Conservation (phyloP, 768 basidiomycete species). For the Mycena metata region DNA sequence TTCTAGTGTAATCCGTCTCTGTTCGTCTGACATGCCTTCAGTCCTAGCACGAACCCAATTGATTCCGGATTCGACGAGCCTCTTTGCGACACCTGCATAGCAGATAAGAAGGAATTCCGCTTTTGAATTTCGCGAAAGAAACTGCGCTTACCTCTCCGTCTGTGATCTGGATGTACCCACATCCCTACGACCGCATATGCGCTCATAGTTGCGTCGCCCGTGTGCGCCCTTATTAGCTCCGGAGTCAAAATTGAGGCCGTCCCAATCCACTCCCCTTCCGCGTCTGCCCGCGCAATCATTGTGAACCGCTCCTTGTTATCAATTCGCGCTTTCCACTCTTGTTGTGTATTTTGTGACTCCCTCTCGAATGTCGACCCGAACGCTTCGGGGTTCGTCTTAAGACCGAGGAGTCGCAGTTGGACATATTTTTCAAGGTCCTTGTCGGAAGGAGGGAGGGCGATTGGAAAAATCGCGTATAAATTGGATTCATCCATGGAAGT, state of each 20-base stretch:
- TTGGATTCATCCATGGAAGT: neutral
- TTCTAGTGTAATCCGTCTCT: conserved; percentile 35
- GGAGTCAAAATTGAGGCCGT: conserved; percentile 39
- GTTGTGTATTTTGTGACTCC: conserved; percentile 42
- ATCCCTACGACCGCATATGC: conserved; percentile 38
- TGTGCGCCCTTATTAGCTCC: conserved; percentile 22
- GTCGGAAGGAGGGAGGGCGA: conserved; percentile 40
- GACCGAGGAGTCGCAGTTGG: conserved; percentile 44
- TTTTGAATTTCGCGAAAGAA: neutral
- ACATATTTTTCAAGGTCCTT: conserved; percentile 40
- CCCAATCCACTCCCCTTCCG: conserved; percentile 35
- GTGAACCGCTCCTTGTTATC: conserved; percentile 40
- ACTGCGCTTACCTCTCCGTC: conserved; percentile 35
- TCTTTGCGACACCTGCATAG: conserved; percentile 33
- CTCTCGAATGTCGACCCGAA: conserved; percentile 46
- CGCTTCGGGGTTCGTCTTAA: conserved; percentile 46
- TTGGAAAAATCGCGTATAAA: conserved; percentile 29
- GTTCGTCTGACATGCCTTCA: conserved; percentile 18
- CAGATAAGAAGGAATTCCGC: neutral
- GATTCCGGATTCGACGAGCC: conserved; percentile 28
- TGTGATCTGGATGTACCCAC: conserved; percentile 44
- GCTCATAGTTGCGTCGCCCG: conserved; percentile 1
- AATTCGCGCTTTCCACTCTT: conserved; percentile 44
- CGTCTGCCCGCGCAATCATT: conserved; percentile 37
- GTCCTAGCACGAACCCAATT: conserved; percentile 29